Base-by-base conservation (phyloP, 306 rosid genomes). In the Cucumis cinereus region DNA sequence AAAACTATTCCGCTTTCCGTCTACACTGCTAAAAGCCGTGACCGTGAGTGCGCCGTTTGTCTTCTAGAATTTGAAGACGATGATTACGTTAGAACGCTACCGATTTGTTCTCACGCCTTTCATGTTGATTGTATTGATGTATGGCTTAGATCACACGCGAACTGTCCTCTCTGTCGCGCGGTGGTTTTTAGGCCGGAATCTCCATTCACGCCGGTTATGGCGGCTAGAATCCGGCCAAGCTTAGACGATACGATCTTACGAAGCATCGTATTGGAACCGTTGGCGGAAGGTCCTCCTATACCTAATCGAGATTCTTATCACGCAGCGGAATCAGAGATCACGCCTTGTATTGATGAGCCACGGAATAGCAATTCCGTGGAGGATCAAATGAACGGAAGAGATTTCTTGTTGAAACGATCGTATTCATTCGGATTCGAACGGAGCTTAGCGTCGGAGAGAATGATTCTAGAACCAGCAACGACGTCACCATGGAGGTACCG, bases 151-250 rank as follows among this genome's bases (percentile, higher is more conserved):
- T 93, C 98, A 0, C 98, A 93, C 85, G 96, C 97, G 9, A 93
- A 90, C 84, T 93, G 98, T 54, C 98, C 98, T 0, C 97, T 93
- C 77, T 93, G 97, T 87, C 96, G 98, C 30, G 89, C 97, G 53
- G 96, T 87, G 2, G 88, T 93, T 16, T 81, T 93, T 77, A 82
- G 94, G 33, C 82, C 92, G 2, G 92, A 86, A 3, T 91, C 98
- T 3, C 98, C 97, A 0, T 93, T 93, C 71, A 80, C 87, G 13
- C 97, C 98, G 8, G 69, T 93, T 72, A 91, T 93, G 96, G 97
- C 98, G 0, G 89, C 98, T 0, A 88, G 98, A 73, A 93, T 93
- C 55, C 80, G 96, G 0, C 98, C 97, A 4, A 90, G 91, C 60
- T 82, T 93, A 36, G 97, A 91, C 75, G 94, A 93, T 14, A 64